Base-by-base conservation (phyloP, 192 early-diverging fungal species). In the Podila clonocystis region DNA sequence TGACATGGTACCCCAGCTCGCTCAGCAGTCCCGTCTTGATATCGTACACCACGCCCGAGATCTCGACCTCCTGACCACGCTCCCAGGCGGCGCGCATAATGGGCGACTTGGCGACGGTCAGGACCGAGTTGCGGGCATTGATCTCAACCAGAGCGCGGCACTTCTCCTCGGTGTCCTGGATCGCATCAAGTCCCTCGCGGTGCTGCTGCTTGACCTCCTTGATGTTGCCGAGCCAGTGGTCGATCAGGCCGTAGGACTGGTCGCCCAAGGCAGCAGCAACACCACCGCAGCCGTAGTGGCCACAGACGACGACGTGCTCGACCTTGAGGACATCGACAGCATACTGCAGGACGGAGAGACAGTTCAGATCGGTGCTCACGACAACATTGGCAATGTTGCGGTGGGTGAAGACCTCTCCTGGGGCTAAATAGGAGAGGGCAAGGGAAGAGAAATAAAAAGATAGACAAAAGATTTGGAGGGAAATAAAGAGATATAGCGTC, bases 311-410 rank as follows among this genome's bases (percentile, higher is more conserved):
- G 62, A 99, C 90, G 67, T 98, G 93, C 77, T 97, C 90, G 69
- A 99, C 95, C 72, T 95, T 93, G 62, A 99, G 89, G 62, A 91
- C 87, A 64, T 97, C 91, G 63, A 99, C 93, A 17, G 97, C 95
- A 71, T 95, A 99, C 82, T 98, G 94, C 33, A 99, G 87, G 67
- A 97, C 98, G 5, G 93, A 93, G 45, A 95, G 89, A 55, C 87
- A 87, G 74, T 90, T 96, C 59, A 94, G 62, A 72, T 99, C 98
- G 62, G 92, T 89, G 82, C 89, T 86, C 3, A 87, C 83, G 33
- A 98, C 90, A 41, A 94, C 91, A 84, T 98, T 98, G 68, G 97
- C 98, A 63, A 99, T 97, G 86, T 98, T 99, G 74, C 98, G 89
- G 87, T 98, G 96, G 3, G 97, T 94, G 87, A 99, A 99, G 38